Percentiles rank a stretch among this genome's conserved stretches.
These are phyloP conservation scores for Syncephalastrum contaminatum DNA, from an alignment of 371 early-diverging fungal genomes.

Conservation along the genomic window DNA sequence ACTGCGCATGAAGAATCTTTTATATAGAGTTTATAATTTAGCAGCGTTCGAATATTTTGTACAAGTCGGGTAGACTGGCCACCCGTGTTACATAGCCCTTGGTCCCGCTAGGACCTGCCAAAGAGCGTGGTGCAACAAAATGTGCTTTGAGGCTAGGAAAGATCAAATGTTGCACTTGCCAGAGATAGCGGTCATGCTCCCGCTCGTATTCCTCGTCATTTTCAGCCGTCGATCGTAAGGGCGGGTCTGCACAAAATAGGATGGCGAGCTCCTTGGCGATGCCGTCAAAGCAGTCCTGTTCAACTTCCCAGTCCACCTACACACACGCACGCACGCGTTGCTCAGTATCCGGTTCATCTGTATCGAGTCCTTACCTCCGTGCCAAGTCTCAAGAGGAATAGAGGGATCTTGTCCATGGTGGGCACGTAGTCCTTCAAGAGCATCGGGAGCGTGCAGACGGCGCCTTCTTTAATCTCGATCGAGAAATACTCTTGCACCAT, in stretches of 20 bases:
- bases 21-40: conserved; percentile 24
- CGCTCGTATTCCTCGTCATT: conserved; percentile 15
- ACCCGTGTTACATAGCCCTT: conserved; percentile 58
- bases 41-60: conserved; percentile 92
- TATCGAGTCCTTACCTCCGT: conserved; percentile 54
- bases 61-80: conserved; percentile 85
- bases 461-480: conserved; percentile 65
- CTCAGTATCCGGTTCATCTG: background rate
- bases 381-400: conserved; percentile 77
- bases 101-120: conserved; percentile 46
- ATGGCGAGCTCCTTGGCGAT: conserved; percentile 72
- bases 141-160: conserved; percentile 74
- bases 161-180: conserved; percentile 71
- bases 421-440: conserved; percentile 78
- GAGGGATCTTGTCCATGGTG: conserved; percentile 78
- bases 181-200: conserved; percentile 43
- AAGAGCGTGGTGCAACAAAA: conserved; percentile 60
- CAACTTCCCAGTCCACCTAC: conserved; percentile 82
- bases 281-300: conserved; percentile 76
- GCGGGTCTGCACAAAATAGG: conserved; percentile 80
- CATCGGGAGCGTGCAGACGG: conserved; percentile 73
- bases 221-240: conserved; percentile 18
- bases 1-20: background rate
- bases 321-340: background rate
- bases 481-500: conserved; percentile 90